A percentile compares a stretch with the other conserved stretches of the same genome.
Evolutionary conservation across 2,329 filamentous ascomycete genomes (phyloP).

Genomic region (Emergomyces africanus): DNA sequence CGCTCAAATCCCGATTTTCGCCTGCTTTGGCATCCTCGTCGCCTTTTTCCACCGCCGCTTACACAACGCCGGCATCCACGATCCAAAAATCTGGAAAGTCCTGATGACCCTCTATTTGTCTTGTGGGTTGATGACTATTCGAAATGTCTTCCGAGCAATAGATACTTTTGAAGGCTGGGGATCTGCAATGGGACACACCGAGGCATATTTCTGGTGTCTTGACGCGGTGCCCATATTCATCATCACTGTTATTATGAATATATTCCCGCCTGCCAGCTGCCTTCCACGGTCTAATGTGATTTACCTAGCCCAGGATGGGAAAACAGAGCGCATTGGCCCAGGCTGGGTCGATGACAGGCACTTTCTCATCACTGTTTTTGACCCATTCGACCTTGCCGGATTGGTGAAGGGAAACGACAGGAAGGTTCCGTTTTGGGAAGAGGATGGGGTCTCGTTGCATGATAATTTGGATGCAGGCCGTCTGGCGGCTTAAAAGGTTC

Average conservation of each 20-base stretch:
- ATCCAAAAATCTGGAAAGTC: slow-evolving; percentile 27
- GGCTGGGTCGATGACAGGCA: slow-evolving; percentile 37
- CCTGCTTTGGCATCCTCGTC: slow-evolving; percentile 36
- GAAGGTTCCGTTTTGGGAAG: slow-evolving; percentile 30
- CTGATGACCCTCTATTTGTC: slow-evolving; percentile 34
- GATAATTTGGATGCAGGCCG: background rate
- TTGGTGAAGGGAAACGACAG: slow-evolving; percentile 24
- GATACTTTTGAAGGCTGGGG: slow-evolving; percentile 34
- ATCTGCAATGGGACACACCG: slow-evolving; percentile 29
- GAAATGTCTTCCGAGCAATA: slow-evolving; percentile 41
- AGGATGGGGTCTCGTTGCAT: background rate
- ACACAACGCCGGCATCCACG: slow-evolving; percentile 27
- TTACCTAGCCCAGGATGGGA: slow-evolving; percentile 39
- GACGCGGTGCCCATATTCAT: slow-evolving; percentile 40
- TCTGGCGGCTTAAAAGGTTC: background rate
- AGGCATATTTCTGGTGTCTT: slow-evolving; percentile 44
- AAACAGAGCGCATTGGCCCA: slow-evolving; percentile 39
- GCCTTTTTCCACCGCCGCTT: slow-evolving; percentile 36
- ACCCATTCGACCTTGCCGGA: slow-evolving; percentile 31
- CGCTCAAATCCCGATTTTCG: slow-evolving; percentile 39
- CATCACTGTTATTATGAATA: slow-evolving; percentile 39
- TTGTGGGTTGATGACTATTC: slow-evolving; percentile 26
- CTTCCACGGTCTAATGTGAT: slow-evolving; percentile 39
- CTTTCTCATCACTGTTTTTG: slow-evolving; percentile 31
- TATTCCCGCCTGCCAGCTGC: slow-evolving; percentile 39